Evolutionary conservation across 768 basidiomycete species (phyloP), one percentile per base, ranked within the genome.

Genomic region (Rickenella mellea): DNA sequence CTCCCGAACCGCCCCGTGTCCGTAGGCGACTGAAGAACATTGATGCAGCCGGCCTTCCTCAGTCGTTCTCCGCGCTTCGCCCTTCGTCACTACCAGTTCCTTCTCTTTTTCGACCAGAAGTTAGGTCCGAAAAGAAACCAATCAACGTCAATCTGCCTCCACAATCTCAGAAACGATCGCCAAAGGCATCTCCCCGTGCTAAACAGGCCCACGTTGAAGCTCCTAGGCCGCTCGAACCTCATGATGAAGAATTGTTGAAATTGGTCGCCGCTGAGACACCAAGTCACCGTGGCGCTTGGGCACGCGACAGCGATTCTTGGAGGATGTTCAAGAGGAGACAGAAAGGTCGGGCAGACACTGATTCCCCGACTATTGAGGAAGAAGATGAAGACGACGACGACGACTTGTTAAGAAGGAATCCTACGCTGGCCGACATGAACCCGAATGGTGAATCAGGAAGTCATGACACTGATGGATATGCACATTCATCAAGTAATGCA

Each of bases 231-330:
- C 33, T 36, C 6, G 69, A 64, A 44, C 59, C 65, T 20, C 65
- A 68, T 40, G 75, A 79, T 50, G 67, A 64, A 25, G 74, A 76
- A 49, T 65, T 84, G 26, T 45, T 75, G 50, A 71, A 68, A 48
- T 66, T 84, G 26, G 74, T 85, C n/a, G 80, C 80, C 7, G 81
- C 80, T 21, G 66, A 74, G 59, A 74, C 66, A 24, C 79, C 82
- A 1, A 84, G 80, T 48, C 83, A 86, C 55, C 69, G 80, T 41
- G 74, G 69, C n/a, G 74, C 74, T 10, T 84, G 82, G 83, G 74
- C 66, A 51, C 69, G 71, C 46, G 70, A 73, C 51, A 71, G 78
- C 51, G 71, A 66, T 46, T 75, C 78, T 10, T 84, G 81, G 82
- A 69, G 72, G 44, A 55, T 70, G 15, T 79, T 85, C 50, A 69